Conservation (phyloP, 1,284 basidiomycete species). For the Apiotrichum sp. region DNA sequence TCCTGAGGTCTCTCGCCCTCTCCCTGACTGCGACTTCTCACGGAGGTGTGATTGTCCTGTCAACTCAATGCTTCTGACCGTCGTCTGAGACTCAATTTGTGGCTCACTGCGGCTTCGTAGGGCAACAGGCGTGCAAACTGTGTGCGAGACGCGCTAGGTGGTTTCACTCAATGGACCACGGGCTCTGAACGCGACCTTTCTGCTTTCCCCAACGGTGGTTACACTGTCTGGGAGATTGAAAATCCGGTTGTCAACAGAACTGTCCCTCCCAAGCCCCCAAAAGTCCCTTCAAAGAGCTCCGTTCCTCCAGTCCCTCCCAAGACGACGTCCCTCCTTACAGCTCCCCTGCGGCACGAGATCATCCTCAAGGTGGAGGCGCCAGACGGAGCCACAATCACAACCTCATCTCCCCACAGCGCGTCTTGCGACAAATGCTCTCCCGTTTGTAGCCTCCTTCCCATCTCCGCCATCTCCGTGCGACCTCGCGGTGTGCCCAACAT, state of each 20-base stretch:
- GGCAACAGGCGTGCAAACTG: not conserved
- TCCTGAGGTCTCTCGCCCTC: too few species aligned
- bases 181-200: constrained; percentile 28
- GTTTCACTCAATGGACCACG: constrained; percentile 29
- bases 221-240: constrained; percentile 29
- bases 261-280: not conserved
- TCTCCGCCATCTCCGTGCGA: not conserved
- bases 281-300: not conserved
- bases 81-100: too few species aligned
- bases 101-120: constrained; percentile 2
- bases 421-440: not conserved
- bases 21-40: too few species aligned
- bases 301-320: not conserved
- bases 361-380: constrained; percentile 2
- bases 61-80: too few species aligned
- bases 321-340: not conserved
- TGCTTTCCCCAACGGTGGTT: constrained; percentile 35
- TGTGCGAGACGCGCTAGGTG: constrained; percentile 4
- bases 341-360: not conserved
- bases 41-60: too few species aligned
- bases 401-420: too few species aligned
- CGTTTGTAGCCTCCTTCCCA: constrained; percentile 4
- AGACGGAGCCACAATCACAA: too few species aligned
- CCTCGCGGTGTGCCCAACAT: constrained; percentile 4
- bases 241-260: not conserved